Percentiles rank a stretch among this genome's conserved stretches.
These are phyloP conservation scores for Gaeumannomyces sp. DNA, from an alignment of 2,329 filamentous ascomycete genomes.

Conservation along the genomic window DNA sequence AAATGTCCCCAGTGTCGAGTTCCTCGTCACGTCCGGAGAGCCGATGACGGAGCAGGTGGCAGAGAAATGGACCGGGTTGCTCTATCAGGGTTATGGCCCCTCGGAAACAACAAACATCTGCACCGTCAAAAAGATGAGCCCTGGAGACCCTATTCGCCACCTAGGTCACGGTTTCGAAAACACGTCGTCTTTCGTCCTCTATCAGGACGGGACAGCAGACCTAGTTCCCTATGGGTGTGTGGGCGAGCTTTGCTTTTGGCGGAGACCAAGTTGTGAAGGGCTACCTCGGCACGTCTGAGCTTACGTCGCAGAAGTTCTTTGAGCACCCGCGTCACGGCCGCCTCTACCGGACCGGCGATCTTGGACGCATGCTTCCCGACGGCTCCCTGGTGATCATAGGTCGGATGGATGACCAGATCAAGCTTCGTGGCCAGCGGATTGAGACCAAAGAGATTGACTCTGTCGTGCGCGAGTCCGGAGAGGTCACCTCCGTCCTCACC, in stretches of 20 bases:
- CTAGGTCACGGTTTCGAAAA: conserved; percentile 71
- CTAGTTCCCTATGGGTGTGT: conserved; percentile 63
- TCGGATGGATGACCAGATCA: conserved; percentile 72
- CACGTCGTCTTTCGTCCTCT: conserved; percentile 65
- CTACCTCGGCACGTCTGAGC: conserved; percentile 60
- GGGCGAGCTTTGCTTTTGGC: conserved; percentile 81
- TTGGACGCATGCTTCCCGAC: conserved; percentile 72
- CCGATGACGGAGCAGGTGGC: conserved; percentile 68
- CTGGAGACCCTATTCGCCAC: conserved; percentile 59
- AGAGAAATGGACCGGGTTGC: conserved; percentile 58
- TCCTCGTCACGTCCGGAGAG: conserved; percentile 78
- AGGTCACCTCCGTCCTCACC: conserved; percentile 27
- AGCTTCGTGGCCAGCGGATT: conserved; percentile 73
- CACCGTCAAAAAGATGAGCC: conserved; percentile 60
- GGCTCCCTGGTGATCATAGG: conserved; percentile 69
- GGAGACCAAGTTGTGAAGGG: conserved; percentile 74
- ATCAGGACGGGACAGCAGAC: conserved; percentile 32
- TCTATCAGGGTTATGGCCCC: conserved; percentile 80
- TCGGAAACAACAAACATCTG: conserved; percentile 87
- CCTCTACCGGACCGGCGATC: conserved; percentile 76
- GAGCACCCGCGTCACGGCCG: conserved; percentile 62
- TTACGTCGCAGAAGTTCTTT: conserved; percentile 63
- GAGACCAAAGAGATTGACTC: conserved; percentile 72
- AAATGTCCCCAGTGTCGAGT: conserved; percentile 64
- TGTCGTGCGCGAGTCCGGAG: conserved; percentile 43